Evolutionary conservation across 192 early-diverging fungal genomes (phyloP).

Genomic region (Dissophora ornata): DNA sequence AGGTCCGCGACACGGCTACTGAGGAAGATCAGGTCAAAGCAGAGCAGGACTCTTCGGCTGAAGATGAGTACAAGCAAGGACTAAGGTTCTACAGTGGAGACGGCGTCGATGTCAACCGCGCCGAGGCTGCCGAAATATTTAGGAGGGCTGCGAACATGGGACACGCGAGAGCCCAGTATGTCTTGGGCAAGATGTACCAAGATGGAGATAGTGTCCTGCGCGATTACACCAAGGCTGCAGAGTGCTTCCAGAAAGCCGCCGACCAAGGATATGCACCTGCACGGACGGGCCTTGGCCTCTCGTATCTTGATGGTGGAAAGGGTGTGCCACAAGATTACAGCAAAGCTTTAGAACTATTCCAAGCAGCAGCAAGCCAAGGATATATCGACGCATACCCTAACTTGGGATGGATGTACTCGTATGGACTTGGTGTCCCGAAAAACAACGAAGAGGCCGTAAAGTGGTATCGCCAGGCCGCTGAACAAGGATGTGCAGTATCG

Average conservation of each 20-base stretch:
- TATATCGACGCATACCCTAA: not conserved
- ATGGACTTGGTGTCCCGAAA: not conserved
- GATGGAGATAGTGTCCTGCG: constrained; percentile 1
- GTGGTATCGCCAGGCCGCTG: constrained; percentile 12
- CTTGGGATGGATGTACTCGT: constrained; percentile 1
- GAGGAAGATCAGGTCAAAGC: not conserved
- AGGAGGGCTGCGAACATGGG: constrained; percentile 8
- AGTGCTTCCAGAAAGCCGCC: constrained; percentile 12
- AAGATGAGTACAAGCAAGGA: constrained; percentile 56
- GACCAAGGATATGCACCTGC: constrained; percentile 4
- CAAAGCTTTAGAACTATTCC: not conserved
- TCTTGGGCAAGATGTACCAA: constrained; percentile 10
- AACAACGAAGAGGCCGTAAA: not conserved
- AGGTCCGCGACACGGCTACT: not conserved
- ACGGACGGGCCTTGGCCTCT: not conserved
- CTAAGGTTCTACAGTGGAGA: constrained; percentile 37
- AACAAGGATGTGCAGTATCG: not conserved
- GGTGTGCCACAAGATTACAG: constrained; percentile 9
- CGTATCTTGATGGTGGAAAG: constrained; percentile 3
- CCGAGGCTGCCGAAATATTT: constrained; percentile 47
- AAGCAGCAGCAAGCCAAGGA: not conserved
- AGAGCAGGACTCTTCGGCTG: constrained; percentile 1
- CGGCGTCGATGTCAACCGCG: constrained; percentile 41
- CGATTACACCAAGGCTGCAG: not conserved
- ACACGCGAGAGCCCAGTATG: constrained; percentile 5